phyloP scores from a whole-genome alignment of 768 basidiomycete species.

The Royoungia palumana region DNA sequence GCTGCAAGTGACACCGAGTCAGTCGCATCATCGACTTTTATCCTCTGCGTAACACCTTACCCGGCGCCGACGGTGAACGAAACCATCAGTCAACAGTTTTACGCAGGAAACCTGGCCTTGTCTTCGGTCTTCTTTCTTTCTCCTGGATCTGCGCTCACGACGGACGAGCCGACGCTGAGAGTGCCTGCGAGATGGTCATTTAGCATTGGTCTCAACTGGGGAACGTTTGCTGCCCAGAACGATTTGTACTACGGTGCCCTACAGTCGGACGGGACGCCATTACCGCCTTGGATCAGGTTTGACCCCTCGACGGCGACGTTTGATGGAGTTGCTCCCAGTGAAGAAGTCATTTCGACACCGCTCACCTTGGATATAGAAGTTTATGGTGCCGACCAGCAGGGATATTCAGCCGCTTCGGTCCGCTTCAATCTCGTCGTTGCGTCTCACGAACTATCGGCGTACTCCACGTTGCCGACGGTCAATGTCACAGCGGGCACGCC shows the following conservation, averaged over 20 bases:
- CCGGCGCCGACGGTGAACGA: conserved; percentile 52
- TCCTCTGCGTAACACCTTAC: conserved; percentile 53
- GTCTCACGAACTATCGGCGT: conserved; percentile 59
- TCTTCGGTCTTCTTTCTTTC: conserved; percentile 73
- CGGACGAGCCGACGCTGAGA: conserved; percentile 54
- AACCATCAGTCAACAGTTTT: conserved; percentile 61
- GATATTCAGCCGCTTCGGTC: conserved; percentile 59
- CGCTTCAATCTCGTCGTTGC: conserved; percentile 68
- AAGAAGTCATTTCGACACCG: conserved; percentile 38
- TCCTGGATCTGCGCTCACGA: conserved; percentile 54
- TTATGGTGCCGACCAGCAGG: conserved; percentile 68
- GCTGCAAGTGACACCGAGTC: conserved; percentile 55
- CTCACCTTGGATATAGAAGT: conserved; percentile 51
- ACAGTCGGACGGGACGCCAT: conserved; percentile 60
- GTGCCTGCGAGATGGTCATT: conserved; percentile 86
- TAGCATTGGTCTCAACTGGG: conserved; percentile 75
- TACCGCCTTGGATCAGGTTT: conserved; percentile 78
- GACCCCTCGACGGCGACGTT: conserved; percentile 66
- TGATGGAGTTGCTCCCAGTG: conserved; percentile 68
- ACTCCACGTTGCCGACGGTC: conserved; percentile 53
- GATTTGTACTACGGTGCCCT: conserved; percentile 62
- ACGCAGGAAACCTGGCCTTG: conserved; percentile 54
- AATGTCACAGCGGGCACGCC: conserved; percentile 62
- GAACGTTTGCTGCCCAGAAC: conserved; percentile 52
- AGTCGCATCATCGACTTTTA: conserved; percentile 50